Conservation (phyloP, 192 early-diverging fungal genomes). For the Polychytrium aggregatum region DNA sequence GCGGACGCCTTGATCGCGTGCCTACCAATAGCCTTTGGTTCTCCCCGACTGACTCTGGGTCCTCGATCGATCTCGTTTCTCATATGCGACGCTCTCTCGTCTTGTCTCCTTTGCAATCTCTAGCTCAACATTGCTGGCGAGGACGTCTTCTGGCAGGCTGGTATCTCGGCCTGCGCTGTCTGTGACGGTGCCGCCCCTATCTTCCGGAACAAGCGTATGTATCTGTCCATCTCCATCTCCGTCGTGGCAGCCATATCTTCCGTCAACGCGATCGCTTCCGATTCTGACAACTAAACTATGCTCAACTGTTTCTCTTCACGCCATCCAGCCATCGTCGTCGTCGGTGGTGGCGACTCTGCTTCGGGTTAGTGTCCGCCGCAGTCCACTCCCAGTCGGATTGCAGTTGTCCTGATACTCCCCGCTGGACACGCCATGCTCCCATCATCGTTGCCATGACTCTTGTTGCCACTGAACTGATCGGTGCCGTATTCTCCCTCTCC, state of each 20-base stretch:
- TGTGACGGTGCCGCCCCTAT: conserved; percentile 95
- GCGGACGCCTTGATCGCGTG: too few species aligned
- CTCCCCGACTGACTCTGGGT: background rate
- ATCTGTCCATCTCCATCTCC: conserved; percentile 1
- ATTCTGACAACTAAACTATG: background rate
- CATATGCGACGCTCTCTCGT: too few species aligned
- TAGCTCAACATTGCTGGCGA: conserved; percentile 56
- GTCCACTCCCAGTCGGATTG: too few species aligned
- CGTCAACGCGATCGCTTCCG: background rate
- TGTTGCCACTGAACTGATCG: too few species aligned
- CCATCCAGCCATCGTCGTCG: conserved; percentile 59
- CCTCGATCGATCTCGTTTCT: background rate
- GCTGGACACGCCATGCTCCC: too few species aligned
- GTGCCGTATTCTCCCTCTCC: too few species aligned
- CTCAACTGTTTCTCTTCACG: background rate
- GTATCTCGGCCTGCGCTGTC: conserved; percentile 94
- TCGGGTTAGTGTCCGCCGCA: too few species aligned
- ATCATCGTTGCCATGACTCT: too few species aligned
- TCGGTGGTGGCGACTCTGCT: conserved; percentile 90
- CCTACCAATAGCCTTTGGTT: too few species aligned
- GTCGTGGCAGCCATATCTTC: background rate
- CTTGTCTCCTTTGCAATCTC: too few species aligned
- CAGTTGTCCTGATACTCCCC: too few species aligned
- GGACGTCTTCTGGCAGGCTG: conserved; percentile 82
- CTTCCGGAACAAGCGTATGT: conserved; percentile 78